phyloP scores from a whole-genome alignment of 2,329 filamentous ascomycete species.

The Claviceps humidiphila region DNA sequence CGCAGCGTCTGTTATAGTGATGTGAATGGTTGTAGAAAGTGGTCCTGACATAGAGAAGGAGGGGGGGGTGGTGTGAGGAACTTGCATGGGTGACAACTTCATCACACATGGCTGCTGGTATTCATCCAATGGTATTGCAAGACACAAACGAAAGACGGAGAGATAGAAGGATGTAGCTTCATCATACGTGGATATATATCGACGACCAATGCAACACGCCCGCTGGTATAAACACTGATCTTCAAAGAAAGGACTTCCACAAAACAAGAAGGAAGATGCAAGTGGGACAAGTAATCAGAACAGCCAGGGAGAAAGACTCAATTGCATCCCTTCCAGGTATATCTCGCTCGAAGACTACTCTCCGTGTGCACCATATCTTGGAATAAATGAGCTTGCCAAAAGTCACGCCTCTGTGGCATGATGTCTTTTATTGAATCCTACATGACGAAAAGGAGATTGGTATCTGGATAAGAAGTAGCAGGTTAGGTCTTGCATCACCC shows the following conservation, averaged over 20 bases:
- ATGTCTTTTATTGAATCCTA: constrained; percentile 18
- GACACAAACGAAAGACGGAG: neutral
- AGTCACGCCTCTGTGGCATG: neutral
- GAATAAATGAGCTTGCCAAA: neutral
- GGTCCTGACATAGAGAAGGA: neutral
- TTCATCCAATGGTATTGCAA: neutral
- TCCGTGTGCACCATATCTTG: neutral
- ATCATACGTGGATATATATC: neutral
- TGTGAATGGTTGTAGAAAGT: neutral
- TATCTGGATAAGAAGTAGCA: constrained; percentile 26
- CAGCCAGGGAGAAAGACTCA: neutral
- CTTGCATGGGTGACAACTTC: neutral
- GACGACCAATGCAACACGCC: neutral
- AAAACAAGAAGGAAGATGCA: neutral
- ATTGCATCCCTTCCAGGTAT: neutral
- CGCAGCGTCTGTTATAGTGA: neutral
- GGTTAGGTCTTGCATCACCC: constrained; percentile 6
- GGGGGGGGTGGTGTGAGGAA: neutral
- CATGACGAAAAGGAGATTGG: constrained; percentile 50
- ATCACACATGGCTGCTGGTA: neutral
- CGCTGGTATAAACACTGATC: too few relatives aligned
- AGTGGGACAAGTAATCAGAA: neutral
- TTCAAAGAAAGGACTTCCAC: neutral
- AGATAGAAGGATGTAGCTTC: neutral
- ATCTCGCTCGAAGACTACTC: neutral